Evolutionary conservation across 2,329 filamentous ascomycete species (phyloP).

Genomic region (Trichocomaceae sp.): DNA sequence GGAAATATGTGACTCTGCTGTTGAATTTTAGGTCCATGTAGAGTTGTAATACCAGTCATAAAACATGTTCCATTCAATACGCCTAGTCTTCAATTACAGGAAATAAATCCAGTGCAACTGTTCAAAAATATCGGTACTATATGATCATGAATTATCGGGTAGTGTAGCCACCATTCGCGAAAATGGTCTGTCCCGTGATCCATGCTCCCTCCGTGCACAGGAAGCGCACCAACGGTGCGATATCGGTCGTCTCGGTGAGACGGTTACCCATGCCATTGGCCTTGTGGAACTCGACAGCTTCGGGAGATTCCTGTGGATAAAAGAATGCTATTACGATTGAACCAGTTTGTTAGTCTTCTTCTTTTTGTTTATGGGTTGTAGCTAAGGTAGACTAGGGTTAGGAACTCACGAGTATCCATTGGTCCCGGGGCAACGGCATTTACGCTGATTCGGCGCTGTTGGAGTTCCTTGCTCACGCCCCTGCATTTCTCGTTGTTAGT

Average conservation of each 20-base stretch:
- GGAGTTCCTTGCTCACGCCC: conserved; percentile 51
- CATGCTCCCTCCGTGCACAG: conserved; percentile 40
- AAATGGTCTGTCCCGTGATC: conserved; percentile 45
- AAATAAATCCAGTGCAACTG: too few relatives aligned
- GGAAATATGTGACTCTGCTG: too few relatives aligned
- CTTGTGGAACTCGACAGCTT: conserved; percentile 42
- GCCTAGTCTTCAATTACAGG: too few relatives aligned
- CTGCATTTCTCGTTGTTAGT: conserved; percentile 7
- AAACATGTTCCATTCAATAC: too few relatives aligned
- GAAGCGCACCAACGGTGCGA: conserved; percentile 42
- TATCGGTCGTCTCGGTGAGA: conserved; percentile 40
- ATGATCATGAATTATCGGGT: conserved; percentile 20
- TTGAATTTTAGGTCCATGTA: too few relatives aligned
- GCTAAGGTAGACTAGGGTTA: neutral
- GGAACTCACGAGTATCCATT: conserved; percentile 46
- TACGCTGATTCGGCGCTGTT: conserved; percentile 44
- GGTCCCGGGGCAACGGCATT: conserved; percentile 50
- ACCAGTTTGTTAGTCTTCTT: neutral
- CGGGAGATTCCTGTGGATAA: conserved; percentile 39
- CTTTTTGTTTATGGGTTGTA: neutral
- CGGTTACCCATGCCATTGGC: conserved; percentile 38
- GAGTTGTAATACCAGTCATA: too few relatives aligned
- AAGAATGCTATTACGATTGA: conserved; percentile 35
- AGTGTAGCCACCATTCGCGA: conserved; percentile 46
- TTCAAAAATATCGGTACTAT: neutral